Evolutionary conservation across 305 asterid species (phyloP).

Genomic region (Nicotiana rustica): DNA sequence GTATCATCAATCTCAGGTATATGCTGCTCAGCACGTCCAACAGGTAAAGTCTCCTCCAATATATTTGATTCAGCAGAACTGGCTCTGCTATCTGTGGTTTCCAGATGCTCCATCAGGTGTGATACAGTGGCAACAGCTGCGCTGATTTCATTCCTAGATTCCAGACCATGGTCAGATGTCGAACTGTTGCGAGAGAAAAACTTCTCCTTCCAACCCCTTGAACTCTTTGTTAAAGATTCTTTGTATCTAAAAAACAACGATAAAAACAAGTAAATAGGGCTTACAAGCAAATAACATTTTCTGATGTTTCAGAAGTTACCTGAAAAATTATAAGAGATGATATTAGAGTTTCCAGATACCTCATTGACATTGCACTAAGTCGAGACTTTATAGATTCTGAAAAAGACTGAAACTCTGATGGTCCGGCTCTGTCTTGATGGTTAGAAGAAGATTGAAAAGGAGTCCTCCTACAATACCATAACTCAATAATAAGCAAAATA

Average conservation of each 20-base stretch:
- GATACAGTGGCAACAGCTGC: constrained; percentile 53
- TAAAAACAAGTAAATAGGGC: constrained; percentile 22
- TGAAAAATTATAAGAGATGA: constrained; percentile 3
- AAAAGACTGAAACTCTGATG: constrained; percentile 81
- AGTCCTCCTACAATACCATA: constrained; percentile 53
- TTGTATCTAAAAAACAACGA: constrained; percentile 60
- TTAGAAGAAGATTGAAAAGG: constrained; percentile 63
- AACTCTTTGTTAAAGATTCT: constrained; percentile 89
- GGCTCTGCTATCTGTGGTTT: constrained; percentile 47
- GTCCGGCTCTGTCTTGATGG: constrained; percentile 79
- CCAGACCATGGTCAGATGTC: constrained; percentile 50
- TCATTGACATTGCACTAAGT: constrained; percentile 70
- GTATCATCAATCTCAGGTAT: constrained; percentile 42
- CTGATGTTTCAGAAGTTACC: not conserved
- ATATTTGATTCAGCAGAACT: constrained; percentile 43
- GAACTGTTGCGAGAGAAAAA: constrained; percentile 71
- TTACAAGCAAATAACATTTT: constrained; percentile 19
- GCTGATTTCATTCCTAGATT: constrained; percentile 55
- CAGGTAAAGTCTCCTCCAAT: constrained; percentile 46
- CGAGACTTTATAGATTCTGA: constrained; percentile 82
- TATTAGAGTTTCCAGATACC: constrained; percentile 49
- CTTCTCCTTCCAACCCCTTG: constrained; percentile 94
- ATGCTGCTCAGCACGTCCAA: constrained; percentile 41
- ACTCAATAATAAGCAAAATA: constrained; percentile 37
- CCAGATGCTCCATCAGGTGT: constrained; percentile 69